Base-by-base conservation (phyloP, 2,329 filamentous ascomycete genomes). In the Sporothrix mexicana region DNA sequence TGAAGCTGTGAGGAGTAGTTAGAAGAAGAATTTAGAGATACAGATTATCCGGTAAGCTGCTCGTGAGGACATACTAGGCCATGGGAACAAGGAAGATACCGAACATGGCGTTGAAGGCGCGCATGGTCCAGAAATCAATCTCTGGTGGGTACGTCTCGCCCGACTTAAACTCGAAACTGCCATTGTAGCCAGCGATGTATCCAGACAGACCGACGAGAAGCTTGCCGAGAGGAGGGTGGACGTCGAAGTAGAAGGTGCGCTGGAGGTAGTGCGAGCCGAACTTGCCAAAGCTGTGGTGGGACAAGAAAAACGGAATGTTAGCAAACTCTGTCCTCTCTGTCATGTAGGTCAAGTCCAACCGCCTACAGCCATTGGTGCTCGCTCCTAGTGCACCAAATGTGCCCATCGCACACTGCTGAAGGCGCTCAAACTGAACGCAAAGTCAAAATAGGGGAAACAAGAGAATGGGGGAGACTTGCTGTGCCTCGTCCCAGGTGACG, bases 261-360 rank as follows among this genome's bases (percentile, higher is more conserved):
- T 99, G 98, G 80, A 99, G 91, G 83, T 99, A 99, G 84, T 99
- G 95, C 78, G 95, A 98, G 76, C 96, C 96, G 83, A 99, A 99
- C 85, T 99, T 99, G 81, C 93, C 93, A 82, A 97, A 97, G 82
- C 92, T 94, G 78, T 71, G 73, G 77, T 69, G 73, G 74, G 68
- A 70, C 25, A 43, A 49, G 45, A 36, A 66, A 30, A 47, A 7
- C 4, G 15, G 55, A 36, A 17, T 36, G 71, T 75, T 72, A 75
- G 74, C 57, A 68, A 36, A 17, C 41, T 45, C 43, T 55, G 68
- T 51, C 41, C n/a, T 23, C 20, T 4, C 17, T 9, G 15, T 3
- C 17, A 17, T 59, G 59, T 49, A 43, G 12, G 45, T 10, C 41
- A 25, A 41, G 17, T n/a, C 62, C 62, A 13, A 51, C 30, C 25